Percentiles rank a stretch among this genome's conserved stretches.
Conservation (phyloP, 2,329 filamentous ascomycete genomes). For the Trichoderma sp. region DNA sequence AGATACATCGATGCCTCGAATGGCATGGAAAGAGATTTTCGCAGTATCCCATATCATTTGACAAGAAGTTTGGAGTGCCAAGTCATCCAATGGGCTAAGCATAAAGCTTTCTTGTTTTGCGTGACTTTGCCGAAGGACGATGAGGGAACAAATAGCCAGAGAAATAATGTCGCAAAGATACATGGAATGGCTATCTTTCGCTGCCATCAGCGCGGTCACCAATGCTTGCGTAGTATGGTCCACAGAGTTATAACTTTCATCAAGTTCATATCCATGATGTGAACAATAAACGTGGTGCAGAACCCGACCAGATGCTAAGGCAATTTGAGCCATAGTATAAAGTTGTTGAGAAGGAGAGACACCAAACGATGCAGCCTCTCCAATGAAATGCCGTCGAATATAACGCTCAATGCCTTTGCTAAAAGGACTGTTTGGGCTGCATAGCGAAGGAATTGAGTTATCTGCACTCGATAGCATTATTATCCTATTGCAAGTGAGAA, state of each 20-base stretch:
- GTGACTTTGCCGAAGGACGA: background rate
- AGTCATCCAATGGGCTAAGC: background rate
- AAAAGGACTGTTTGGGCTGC: background rate
- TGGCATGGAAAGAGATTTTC: background rate
- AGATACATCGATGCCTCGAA: background rate
- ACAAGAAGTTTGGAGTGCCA: background rate
- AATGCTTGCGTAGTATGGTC: background rate
- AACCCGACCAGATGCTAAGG: background rate
- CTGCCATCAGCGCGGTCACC: background rate
- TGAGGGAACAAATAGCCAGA: background rate
- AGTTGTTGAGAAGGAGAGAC: background rate
- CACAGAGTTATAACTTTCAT: background rate
- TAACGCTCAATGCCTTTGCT: background rate
- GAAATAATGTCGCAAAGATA: background rate
- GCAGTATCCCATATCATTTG: background rate
- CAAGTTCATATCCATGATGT: background rate
- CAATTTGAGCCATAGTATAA: background rate
- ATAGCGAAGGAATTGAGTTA: background rate
- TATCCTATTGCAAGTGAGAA: background rate
- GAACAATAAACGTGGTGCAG: background rate
- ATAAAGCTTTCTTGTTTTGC: background rate
- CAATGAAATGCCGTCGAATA: background rate
- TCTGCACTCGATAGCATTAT: background rate
- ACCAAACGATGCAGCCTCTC: background rate
- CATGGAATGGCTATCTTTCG: background rate